Evolutionary conservation across 1,284 basidiomycete genomes (phyloP).

Genomic region (Apiotrichum mycotoxinovorans): DNA sequence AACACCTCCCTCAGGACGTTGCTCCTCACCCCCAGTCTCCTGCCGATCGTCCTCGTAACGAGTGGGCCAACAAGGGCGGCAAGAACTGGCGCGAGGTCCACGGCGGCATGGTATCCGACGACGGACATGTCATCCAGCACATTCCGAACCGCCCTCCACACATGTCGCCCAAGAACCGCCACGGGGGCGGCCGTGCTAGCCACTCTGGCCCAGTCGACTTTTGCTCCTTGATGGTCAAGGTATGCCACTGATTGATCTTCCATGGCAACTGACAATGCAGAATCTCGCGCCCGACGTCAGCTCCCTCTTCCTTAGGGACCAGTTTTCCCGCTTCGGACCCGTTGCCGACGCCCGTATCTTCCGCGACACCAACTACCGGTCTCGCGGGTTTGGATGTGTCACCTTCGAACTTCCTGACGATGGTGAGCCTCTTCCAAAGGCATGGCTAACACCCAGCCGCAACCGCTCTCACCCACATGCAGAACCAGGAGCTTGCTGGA

Average conservation of each 20-base stretch:
- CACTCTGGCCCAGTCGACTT: conserved; percentile 76
- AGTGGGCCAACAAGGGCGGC: background rate
- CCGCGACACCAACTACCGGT: conserved; percentile 78
- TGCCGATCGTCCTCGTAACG: background rate
- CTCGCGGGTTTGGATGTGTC: conserved; percentile 93
- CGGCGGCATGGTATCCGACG: conserved; percentile 29
- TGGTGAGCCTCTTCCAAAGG: conserved; percentile 54
- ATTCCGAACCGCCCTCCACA: conserved; percentile 83
- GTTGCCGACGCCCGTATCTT: conserved; percentile 90
- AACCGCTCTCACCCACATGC: conserved; percentile 28
- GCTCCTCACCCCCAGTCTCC: background rate
- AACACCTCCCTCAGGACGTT: background rate
- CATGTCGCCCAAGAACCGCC: conserved; percentile 56
- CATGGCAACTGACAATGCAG: conserved; percentile 49
- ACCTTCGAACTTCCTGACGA: conserved; percentile 78
- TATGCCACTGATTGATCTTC: conserved; percentile 8
- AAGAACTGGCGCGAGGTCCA: conserved; percentile 9
- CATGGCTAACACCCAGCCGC: conserved; percentile 19
- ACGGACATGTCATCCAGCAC: conserved; percentile 58
- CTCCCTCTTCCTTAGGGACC: conserved; percentile 71
- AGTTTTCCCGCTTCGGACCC: conserved; percentile 74
- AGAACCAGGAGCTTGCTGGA: conserved; percentile 26
- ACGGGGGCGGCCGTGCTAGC: conserved; percentile 68
- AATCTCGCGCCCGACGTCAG: conserved; percentile 80
- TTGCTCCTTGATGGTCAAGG: conserved; percentile 69